phyloP scores from a whole-genome alignment of 2,329 filamentous ascomycete genomes.

The Stachybotrys chlorohalonatus region DNA sequence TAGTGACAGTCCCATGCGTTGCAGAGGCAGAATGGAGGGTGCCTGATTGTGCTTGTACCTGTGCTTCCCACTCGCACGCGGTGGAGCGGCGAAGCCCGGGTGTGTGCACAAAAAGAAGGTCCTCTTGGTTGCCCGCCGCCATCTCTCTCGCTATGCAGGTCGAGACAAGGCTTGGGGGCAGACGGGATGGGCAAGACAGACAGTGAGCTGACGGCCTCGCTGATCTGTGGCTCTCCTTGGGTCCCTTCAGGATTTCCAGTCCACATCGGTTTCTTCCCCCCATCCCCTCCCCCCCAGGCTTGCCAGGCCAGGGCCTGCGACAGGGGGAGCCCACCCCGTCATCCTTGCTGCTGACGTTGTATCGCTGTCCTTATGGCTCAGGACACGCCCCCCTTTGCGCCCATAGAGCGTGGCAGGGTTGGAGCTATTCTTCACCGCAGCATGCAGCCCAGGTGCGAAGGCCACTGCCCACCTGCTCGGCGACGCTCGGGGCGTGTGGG shows the following conservation, averaged over 20 bases:
- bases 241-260: not conserved
- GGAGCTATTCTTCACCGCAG: not conserved
- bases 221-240: constrained; percentile 1
- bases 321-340: not conserved
- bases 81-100: constrained; percentile 1
- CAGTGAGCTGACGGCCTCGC: not conserved
- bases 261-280: not conserved
- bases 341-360: constrained; percentile 2
- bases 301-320: not conserved
- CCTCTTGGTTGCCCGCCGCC: not conserved
- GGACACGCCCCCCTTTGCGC: not conserved
- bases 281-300: not conserved
- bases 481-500: not conserved
- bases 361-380: not conserved
- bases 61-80: constrained; percentile 1
- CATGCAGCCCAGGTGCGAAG: not conserved
- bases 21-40: not conserved
- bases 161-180: not conserved
- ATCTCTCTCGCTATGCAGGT: not conserved
- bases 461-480: not conserved
- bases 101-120: not conserved
- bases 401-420: not conserved
- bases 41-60: not conserved
- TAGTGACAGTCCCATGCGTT: not conserved
- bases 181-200: not conserved